phyloP scores from a whole-genome alignment of 352 stramenopile genomes.

The Phytophthora brassicae region DNA sequence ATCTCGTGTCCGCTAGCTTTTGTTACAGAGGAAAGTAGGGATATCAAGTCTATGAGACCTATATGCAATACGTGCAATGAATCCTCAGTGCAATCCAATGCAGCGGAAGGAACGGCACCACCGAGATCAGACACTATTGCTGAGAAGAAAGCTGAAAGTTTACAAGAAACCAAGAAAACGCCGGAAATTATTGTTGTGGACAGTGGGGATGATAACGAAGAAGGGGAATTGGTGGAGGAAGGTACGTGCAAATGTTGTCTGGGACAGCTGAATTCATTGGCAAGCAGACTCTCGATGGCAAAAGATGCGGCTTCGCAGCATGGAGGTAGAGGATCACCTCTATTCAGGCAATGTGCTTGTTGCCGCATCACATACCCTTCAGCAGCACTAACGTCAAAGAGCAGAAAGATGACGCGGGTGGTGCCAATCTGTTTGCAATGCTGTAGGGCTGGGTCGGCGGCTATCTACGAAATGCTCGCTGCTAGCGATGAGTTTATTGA shows the following conservation, averaged over 20 bases:
- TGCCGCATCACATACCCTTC: constrained; percentile 28
- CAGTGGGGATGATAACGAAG: constrained; percentile 6
- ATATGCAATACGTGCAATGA: too few relatives aligned
- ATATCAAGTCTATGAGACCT: too few relatives aligned
- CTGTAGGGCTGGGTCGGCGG: constrained; percentile 6
- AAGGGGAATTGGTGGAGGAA: constrained; percentile 14
- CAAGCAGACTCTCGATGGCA: constrained; percentile 3
- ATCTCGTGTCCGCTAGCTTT: too few relatives aligned
- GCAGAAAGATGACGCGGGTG: constrained; percentile 18
- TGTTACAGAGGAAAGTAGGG: too few relatives aligned
- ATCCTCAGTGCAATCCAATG: too few relatives aligned
- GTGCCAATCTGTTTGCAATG: constrained; percentile 22
- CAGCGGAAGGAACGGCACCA: not conserved
- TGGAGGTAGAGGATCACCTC: constrained; percentile 5
- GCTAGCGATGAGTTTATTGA: constrained; percentile 25
- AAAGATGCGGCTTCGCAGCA: constrained; percentile 3
- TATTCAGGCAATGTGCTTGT: constrained; percentile 22
- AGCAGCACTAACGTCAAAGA: constrained; percentile 15
- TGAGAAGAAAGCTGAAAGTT: not conserved
- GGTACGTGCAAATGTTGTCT: constrained; percentile 14
- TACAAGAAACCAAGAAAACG: not conserved
- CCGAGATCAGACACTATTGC: not conserved
- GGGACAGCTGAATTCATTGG: not conserved
- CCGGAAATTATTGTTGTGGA: constrained; percentile 13
- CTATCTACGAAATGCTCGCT: constrained; percentile 28